Conservation (phyloP, 345 rosid genomes). For the Turnera subulata region DNA sequence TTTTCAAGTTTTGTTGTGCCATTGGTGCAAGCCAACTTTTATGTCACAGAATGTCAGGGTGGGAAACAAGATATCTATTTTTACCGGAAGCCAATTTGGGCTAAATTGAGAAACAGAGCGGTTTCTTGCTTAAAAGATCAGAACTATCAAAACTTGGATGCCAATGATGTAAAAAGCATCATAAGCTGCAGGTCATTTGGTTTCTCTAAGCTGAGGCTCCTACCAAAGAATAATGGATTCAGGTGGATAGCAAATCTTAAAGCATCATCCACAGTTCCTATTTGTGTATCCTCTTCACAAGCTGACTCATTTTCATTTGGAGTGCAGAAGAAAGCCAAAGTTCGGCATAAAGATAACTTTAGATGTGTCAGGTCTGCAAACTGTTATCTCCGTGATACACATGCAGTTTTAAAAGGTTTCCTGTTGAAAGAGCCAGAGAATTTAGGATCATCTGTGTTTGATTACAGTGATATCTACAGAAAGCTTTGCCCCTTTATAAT, state of each 20-base stretch:
- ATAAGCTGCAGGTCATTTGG: conserved; percentile 38
- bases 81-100: conserved; percentile 68
- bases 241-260: conserved; percentile 71
- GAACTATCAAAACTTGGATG: conserved; percentile 37
- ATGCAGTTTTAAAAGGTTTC: conserved; percentile 69
- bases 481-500: conserved; percentile 56
- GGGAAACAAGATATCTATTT: conserved; percentile 56
- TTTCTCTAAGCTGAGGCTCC: conserved; percentile 64
- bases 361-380: conserved; percentile 42
- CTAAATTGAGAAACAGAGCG: conserved; percentile 38
- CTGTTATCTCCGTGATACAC: conserved; percentile 51
- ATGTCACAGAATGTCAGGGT: conserved; percentile 71
- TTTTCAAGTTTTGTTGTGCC: conserved; percentile 63
- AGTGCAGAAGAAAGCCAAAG: conserved; percentile 11
- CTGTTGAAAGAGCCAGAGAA: conserved; percentile 57
- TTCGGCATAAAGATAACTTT: neutral
- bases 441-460: conserved; percentile 80
- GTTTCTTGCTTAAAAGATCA: conserved; percentile 34
- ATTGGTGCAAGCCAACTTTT: conserved; percentile 65
- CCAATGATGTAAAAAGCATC: conserved; percentile 37
- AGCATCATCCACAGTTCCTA: conserved; percentile 41
- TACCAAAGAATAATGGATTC: conserved; percentile 60
- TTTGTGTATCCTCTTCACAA: conserved; percentile 12
- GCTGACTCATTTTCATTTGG: conserved; percentile 10
- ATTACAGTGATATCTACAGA: conserved; percentile 71